Evolutionary conservation across 108 stramenopile species (phyloP).

Genomic region (Mediolabrus comicus): DNA sequence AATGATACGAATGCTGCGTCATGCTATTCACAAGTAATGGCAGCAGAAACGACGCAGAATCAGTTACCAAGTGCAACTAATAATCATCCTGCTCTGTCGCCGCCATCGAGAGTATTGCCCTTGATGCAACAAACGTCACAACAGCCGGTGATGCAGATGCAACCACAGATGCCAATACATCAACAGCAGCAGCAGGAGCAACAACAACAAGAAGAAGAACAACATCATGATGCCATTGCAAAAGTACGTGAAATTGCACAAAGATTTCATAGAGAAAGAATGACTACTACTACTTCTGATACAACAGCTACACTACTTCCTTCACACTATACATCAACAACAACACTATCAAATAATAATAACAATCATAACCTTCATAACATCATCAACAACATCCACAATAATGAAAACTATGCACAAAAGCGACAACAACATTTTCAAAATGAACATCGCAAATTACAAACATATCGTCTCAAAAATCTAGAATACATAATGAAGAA

Average conservation of each 20-base stretch:
- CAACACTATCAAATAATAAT: constrained; percentile 7
- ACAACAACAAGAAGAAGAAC: not conserved
- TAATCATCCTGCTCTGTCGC: not conserved
- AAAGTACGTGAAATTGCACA: constrained; percentile 38
- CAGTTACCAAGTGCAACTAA: too few species aligned
- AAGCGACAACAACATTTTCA: constrained; percentile 42
- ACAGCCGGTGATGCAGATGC: not conserved
- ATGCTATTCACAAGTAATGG: too few species aligned
- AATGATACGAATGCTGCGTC: too few species aligned
- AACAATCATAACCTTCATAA: constrained; percentile 20
- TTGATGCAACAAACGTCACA: not conserved
- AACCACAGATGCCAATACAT: not conserved
- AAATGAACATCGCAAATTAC: constrained; percentile 43
- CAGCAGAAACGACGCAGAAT: too few species aligned
- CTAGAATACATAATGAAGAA: constrained; percentile 65
- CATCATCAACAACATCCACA: constrained; percentile 2
- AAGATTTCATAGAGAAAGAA: constrained; percentile 33
- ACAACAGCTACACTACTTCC: not conserved
- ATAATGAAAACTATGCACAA: constrained; percentile 23
- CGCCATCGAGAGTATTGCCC: not conserved
- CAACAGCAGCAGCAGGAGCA: not conserved
- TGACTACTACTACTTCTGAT: not conserved
- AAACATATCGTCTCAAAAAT: constrained; percentile 57
- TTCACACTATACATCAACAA: not conserved
- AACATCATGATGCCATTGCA: constrained; percentile 22